Base-by-base conservation (phyloP, 345 rosid species). In the Adansonia digitata region DNA sequence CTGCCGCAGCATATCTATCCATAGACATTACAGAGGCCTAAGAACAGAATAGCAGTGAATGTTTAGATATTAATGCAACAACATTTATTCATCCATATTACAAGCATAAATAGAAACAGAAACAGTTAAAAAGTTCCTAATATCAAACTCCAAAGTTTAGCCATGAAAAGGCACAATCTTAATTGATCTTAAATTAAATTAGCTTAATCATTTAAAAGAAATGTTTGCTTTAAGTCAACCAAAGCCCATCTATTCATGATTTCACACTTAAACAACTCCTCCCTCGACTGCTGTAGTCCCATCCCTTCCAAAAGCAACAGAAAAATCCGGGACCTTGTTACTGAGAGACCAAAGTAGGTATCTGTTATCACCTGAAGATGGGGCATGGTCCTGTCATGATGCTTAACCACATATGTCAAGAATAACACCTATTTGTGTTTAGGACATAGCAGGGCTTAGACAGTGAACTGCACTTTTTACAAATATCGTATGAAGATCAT, bases 1-100 rank as follows among this genome's bases (percentile, higher is more conserved):
- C 99, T 57, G 97, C 99, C 26, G 98, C 94, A 3, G 94, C 97
- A 76, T 95, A 95, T 84, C 98, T 88, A 88, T 95, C 99, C 85
- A 85, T 81, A 42, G 88, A 84, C 96, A 93, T 91, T 66, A 78
- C 78, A 68, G 99, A 87, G 73, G 85, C 93, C 99, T 95, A 86
- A 45, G 9, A 55, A 64, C 27, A 69, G 49, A 80, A 62, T 34
- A 56, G 53, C 13, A 26, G 49, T 27, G 35, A 70, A 49, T 67
- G 12, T 7, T 34, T 43, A 56, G 12, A 34, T n/a, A 53, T 39
- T 49, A 77, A 40, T 62, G 56, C 34, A 68, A 26, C 45, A 77
- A 3, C 22, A 68, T 17, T 34, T 24, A 13, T 24, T 39, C 26
- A 57, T 67, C 68, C n/a, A 29, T 63, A 48, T 74, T 8, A 56